A percentile compares a stretch with the other conserved stretches of the same genome.
phyloP scores from a whole-genome alignment of 2,329 filamentous ascomycete species.

The Venturia effusa region DNA sequence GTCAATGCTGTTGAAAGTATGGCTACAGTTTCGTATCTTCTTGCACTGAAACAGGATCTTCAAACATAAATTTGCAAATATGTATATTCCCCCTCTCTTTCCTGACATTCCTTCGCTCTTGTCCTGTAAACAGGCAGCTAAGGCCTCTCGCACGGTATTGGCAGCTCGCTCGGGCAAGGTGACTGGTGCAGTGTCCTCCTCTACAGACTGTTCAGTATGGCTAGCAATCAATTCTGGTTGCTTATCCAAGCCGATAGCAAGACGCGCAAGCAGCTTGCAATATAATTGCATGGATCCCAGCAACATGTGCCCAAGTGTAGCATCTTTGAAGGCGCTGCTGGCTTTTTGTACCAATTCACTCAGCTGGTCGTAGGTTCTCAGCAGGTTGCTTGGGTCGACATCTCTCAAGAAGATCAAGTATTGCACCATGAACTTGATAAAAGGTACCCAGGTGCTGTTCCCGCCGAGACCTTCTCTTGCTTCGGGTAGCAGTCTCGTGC shows the following conservation, averaged over 20 bases:
- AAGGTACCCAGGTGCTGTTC: slow-evolving; percentile 63
- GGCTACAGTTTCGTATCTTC: slow-evolving; percentile 72
- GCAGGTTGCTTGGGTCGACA: slow-evolving; percentile 62
- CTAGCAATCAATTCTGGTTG: slow-evolving; percentile 65
- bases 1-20: slow-evolving; percentile 81
- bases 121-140: slow-evolving; percentile 81
- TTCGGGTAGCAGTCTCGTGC: slow-evolving; percentile 53
- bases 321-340: slow-evolving; percentile 69
- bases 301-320: slow-evolving; percentile 68
- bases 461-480: slow-evolving; percentile 34
- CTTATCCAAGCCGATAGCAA: slow-evolving; percentile 76
- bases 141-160: slow-evolving; percentile 81
- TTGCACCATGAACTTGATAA: slow-evolving; percentile 67
- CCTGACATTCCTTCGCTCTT: slow-evolving; percentile 52
- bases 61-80: slow-evolving; percentile 81
- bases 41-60: slow-evolving; percentile 82
- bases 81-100: slow-evolving; percentile 80
- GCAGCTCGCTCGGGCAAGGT: slow-evolving; percentile 80
- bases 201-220: slow-evolving; percentile 28
- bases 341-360: slow-evolving; percentile 68
- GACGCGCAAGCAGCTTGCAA: slow-evolving; percentile 65
- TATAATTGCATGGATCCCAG: slow-evolving; percentile 75
- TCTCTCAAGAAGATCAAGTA: slow-evolving; percentile 76
- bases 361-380: slow-evolving; percentile 65
- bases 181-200: slow-evolving; percentile 53